A percentile compares a stretch with the other conserved stretches of the same genome.
phyloP scores from a whole-genome alignment of 1,139 yeast species.

The Blastobotrys ciferrii region DNA sequence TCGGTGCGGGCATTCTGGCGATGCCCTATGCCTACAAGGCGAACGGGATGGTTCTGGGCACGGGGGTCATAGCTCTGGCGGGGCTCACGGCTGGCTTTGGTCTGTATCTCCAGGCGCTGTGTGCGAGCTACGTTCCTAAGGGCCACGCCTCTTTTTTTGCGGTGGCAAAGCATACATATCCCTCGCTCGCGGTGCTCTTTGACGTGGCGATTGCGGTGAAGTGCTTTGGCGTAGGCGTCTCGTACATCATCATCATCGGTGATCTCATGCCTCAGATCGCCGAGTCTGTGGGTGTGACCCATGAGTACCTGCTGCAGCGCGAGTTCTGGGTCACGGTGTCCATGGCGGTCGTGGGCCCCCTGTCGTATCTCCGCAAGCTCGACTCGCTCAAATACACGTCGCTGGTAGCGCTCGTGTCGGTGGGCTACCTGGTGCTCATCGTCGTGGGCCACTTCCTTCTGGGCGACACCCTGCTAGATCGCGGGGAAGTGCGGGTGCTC shows the following conservation, averaged over 20 bases:
- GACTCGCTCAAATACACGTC: constrained; percentile 88
- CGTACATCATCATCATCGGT: constrained; percentile 84
- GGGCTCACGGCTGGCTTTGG: constrained; percentile 82
- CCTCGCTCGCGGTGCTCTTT: constrained; percentile 74
- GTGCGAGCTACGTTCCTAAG: constrained; percentile 63
- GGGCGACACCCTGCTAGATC: constrained; percentile 44
- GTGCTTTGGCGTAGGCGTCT: constrained; percentile 90
- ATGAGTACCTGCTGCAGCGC: constrained; percentile 29
- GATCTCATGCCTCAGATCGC: constrained; percentile 73
- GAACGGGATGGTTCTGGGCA: constrained; percentile 78
- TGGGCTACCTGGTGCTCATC: constrained; percentile 72
- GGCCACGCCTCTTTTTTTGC: constrained; percentile 86
- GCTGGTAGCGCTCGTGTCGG: constrained; percentile 76
- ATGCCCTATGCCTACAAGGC: constrained; percentile 86
- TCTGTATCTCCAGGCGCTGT: constrained; percentile 70
- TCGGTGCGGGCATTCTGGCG: constrained; percentile 86
- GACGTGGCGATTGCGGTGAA: constrained; percentile 87
- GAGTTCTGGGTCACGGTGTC: constrained; percentile 68
- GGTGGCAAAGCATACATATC: constrained; percentile 80
- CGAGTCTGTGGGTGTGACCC: constrained; percentile 23
- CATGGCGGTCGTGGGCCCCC: constrained; percentile 64
- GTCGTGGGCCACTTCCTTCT: constrained; percentile 62
- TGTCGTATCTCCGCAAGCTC: constrained; percentile 67
- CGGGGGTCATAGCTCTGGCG: constrained; percentile 62
- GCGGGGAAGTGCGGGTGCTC: constrained; percentile 56